Evolutionary conservation across 305 asterid genomes (phyloP), one percentile per base, ranked within the genome.

Genomic region (Fraxinus greggii): DNA sequence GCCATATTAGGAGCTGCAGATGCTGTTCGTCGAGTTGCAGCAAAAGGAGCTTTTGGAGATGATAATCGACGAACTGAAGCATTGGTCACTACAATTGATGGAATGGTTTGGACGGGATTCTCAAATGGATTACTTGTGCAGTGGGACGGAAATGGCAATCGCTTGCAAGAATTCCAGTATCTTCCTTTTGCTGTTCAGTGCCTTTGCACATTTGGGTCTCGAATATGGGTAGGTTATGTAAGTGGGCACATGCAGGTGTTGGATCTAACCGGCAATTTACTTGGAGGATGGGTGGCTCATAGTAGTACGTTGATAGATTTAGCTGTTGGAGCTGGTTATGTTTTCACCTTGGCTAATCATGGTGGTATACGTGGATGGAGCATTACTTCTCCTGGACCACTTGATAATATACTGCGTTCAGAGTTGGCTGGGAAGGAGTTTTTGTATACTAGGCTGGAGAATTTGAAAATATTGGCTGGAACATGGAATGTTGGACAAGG

Each of bases 361-460:
- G 99, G 99, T 84, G 99, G 98, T 78, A 89, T 96, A 85, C 98
- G 99, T 79, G 99, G 98, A 79, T 96, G 99, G 99, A 91, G 88
- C 83, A 89, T 94, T 79, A 84, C 86, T 28, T 93, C 97, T 83
- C 99, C 99, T 72, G 98, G 97, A 81, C 97, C 95, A 59, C 84
- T 94, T 6, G 98, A 96, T 88, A 84, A 77, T 82, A 83, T 91
- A 80, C 81, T 96, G 78, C 84, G 91, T 15, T 76, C 95, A 29
- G 97, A 94, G 89, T 91, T 96, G 88, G 88, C 94, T 76, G 91
- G 87, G 82, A 96, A 91, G 87, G 99, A 94, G 84, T 90, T 91
- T 84, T 70, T 94, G 28, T 96, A 96, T 87, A 91, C 98, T 38
- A 92, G 87, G 77, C 85, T 88, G 63, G 98, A 94, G 87, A 93